These are phyloP conservation scores for Tetrapisispora fleetii DNA, from an alignment of 805 yeast species.

Conservation along the genomic window DNA sequence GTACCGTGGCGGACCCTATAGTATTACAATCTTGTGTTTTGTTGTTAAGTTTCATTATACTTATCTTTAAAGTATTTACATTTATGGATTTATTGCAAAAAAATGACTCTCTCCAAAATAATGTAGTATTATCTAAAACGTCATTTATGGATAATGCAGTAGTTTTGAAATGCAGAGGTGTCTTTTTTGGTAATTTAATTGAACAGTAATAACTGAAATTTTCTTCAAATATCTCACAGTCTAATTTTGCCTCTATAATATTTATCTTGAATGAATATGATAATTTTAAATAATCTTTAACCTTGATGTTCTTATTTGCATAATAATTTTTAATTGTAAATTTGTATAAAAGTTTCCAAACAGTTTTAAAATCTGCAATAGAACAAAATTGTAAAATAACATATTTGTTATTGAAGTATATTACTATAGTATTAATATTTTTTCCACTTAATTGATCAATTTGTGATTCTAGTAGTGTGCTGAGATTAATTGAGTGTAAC, in stretches of 20 bases:
- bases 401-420: neutral
- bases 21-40: neutral
- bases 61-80: neutral
- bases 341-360: neutral
- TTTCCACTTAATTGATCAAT: neutral
- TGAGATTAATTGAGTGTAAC: neutral
- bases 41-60: neutral
- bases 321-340: neutral
- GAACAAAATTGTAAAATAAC: neutral
- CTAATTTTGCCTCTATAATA: neutral
- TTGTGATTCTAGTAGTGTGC: neutral
- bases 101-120: constrained; percentile 1
- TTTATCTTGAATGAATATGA: neutral
- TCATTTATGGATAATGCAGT: neutral
- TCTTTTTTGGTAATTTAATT: neutral
- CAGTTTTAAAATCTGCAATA: neutral
- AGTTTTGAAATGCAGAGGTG: neutral
- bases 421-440: neutral
- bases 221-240: neutral
- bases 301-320: neutral
- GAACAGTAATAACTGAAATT: neutral
- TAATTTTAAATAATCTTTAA: neutral
- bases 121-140: neutral
- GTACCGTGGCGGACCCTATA: neutral
- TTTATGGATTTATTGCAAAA: neutral